Evolutionary conservation across 768 basidiomycete species (phyloP).

Genomic region (Candolleomyces aberdarensis): DNA sequence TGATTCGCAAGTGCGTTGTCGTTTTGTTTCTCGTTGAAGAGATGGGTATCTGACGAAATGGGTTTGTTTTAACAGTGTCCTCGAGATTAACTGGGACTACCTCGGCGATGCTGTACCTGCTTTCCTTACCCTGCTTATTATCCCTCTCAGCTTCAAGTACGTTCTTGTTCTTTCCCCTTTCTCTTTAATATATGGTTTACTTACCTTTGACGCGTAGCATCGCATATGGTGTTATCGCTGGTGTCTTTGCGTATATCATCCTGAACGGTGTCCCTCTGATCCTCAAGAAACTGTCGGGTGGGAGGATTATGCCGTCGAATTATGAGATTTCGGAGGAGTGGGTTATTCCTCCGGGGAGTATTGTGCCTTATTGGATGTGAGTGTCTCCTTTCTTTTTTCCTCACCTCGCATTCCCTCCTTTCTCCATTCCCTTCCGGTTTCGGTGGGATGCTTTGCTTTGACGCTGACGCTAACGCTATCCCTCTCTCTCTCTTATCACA

Average conservation of each 20-base stretch:
- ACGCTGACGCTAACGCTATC: too few species aligned
- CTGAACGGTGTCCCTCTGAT: constrained; percentile 68
- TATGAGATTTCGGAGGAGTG: constrained; percentile 66
- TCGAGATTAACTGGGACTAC: constrained; percentile 89
- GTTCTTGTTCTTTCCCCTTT: constrained; percentile 14
- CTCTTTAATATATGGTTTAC: not conserved
- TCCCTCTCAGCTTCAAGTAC: constrained; percentile 76
- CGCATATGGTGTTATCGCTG: constrained; percentile 86
- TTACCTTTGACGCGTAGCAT: constrained; percentile 45
- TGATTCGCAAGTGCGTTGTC: constrained; percentile 73
- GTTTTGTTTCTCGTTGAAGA: not conserved
- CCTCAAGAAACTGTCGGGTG: constrained; percentile 52
- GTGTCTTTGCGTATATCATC: constrained; percentile 65
- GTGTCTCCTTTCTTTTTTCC: too few species aligned
- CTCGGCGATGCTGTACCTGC: constrained; percentile 85
- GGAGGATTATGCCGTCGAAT: constrained; percentile 60
- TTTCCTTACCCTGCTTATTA: constrained; percentile 77
- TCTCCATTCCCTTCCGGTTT: too few species aligned
- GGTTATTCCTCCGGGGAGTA: constrained; percentile 67
- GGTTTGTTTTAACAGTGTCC: constrained; percentile 50
- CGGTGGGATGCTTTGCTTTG: too few species aligned
- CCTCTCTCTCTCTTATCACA: too few species aligned
- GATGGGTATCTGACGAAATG: constrained; percentile 1
- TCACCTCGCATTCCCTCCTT: too few species aligned
- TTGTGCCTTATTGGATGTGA: constrained; percentile 69